Percentiles rank a stretch among this genome's conserved stretches.
These are phyloP conservation scores for Coemansia sp. DNA, from an alignment of 192 early-diverging fungal genomes.

Conservation along the genomic window DNA sequence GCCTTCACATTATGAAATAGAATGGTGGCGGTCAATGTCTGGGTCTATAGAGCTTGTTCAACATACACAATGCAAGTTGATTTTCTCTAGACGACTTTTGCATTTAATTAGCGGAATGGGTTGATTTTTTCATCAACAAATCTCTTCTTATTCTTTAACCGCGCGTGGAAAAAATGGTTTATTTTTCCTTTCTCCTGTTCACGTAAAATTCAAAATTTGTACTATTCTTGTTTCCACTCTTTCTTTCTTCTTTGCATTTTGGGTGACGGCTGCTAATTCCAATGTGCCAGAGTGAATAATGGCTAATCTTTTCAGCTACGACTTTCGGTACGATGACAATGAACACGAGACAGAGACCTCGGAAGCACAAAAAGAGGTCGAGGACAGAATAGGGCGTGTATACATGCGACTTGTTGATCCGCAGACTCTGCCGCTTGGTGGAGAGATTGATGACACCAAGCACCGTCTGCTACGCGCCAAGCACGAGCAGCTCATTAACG, in stretches of 20 bases:
- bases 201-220: too few species aligned
- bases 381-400: constrained; percentile 43
- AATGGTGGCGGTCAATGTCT: too few species aligned
- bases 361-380: constrained; percentile 33
- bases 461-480: constrained; percentile 53
- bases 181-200: too few species aligned
- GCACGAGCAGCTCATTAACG: constrained; percentile 63
- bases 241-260: neutral
- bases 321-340: constrained; percentile 54
- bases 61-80: too few species aligned
- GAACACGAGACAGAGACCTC: constrained; percentile 47
- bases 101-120: too few species aligned
- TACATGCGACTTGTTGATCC: constrained; percentile 24
- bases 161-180: too few species aligned
- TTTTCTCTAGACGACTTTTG: too few species aligned
- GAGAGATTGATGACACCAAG: constrained; percentile 29
- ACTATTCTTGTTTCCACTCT: neutral
- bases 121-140: too few species aligned
- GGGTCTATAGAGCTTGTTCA: too few species aligned
- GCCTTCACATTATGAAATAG: too few species aligned
- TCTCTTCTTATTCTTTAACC: too few species aligned
- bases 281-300: constrained; percentile 13
- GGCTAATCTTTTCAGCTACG: constrained; percentile 37
- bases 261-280: neutral
- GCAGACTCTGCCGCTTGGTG: constrained; percentile 17